phyloP scores from a whole-genome alignment of 225 moss, liverwort and hornwort genomes.

The Marchantia polymorpha region DNA sequence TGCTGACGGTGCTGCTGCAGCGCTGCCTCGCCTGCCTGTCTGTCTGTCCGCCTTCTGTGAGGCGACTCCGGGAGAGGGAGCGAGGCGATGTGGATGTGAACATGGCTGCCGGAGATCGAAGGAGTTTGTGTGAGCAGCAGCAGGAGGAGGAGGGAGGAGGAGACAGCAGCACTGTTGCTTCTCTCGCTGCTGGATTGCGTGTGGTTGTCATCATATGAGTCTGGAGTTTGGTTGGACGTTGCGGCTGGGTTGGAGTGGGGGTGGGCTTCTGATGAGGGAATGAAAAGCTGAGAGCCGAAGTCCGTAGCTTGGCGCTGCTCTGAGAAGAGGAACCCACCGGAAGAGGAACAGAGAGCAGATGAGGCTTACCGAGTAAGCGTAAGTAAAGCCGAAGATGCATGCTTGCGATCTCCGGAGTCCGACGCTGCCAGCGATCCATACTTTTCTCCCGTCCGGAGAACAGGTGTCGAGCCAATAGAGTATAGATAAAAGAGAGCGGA shows the following conservation, averaged over 20 bases:
- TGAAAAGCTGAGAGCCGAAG: constrained; percentile 2
- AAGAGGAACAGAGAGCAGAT: constrained; percentile 17
- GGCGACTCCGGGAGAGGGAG: background rate
- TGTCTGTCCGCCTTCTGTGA: background rate
- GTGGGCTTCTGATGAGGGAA: background rate
- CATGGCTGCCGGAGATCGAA: constrained; percentile 10
- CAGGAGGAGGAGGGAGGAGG: background rate
- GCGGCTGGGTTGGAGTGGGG: background rate
- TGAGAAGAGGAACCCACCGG: constrained; percentile 10
- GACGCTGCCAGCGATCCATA: constrained; percentile 6
- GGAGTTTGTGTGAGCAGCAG: constrained; percentile 5
- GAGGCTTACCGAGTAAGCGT: background rate
- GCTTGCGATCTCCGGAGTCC: constrained; percentile 18
- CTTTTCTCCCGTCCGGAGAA: background rate
- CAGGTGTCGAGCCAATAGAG: constrained; percentile 9
- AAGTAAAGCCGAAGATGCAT: constrained; percentile 8
- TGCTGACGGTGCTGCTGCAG: background rate
- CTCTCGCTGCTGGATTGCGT: background rate
- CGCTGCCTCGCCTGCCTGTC: background rate
- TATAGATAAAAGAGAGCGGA: constrained; percentile 10
- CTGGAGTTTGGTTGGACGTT: too few relatives aligned
- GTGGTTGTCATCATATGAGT: background rate
- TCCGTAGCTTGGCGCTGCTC: background rate
- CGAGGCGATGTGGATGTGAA: constrained; percentile 9
- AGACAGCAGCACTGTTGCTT: background rate